Percentiles rank a stretch among this genome's conserved stretches.
phyloP scores from a whole-genome alignment of 441 rosid species.

The Viola pubescens region DNA sequence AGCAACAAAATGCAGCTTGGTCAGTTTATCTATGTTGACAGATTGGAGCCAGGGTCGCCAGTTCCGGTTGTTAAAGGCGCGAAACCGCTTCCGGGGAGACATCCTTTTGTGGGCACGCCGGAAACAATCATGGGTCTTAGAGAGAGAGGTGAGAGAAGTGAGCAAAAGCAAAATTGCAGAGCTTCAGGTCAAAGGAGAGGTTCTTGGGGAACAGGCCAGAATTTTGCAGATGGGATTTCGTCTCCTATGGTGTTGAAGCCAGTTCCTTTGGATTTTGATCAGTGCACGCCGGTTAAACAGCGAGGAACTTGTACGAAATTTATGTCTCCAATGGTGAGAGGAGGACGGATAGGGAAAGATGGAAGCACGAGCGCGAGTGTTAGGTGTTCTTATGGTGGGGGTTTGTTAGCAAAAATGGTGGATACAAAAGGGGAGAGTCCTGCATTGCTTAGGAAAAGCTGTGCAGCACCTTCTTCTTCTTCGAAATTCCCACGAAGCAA shows the following conservation, averaged over 20 bases:
- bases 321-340: constrained; percentile 48
- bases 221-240: constrained; percentile 30
- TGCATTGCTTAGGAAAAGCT: constrained; percentile 65
- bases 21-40: constrained; percentile 76
- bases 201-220: constrained; percentile 60
- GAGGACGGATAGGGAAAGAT: constrained; percentile 34
- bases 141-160: constrained; percentile 36
- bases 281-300: constrained; percentile 67
- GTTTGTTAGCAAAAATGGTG: constrained; percentile 46
- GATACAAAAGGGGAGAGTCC: constrained; percentile 58
- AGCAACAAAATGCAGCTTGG: constrained; percentile 91
- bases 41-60: constrained; percentile 79
- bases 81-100: constrained; percentile 82
- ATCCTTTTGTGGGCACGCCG: constrained; percentile 75
- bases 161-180: constrained; percentile 31
- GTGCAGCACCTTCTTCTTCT: constrained; percentile 39
- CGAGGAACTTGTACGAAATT: constrained; percentile 25
- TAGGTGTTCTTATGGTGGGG: constrained; percentile 72
- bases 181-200: constrained; percentile 46
- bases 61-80: constrained; percentile 75
- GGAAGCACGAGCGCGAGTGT: constrained; percentile 27
- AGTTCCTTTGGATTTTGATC: constrained; percentile 75
- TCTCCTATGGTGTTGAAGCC: constrained; percentile 71
- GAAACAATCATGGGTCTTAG: constrained; percentile 66
- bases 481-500: constrained; percentile 65